Evolutionary conservation across 108 stramenopile species (phyloP), one percentile per base, ranked within the genome.

Genomic region (Hondaea fermentalgiana): DNA sequence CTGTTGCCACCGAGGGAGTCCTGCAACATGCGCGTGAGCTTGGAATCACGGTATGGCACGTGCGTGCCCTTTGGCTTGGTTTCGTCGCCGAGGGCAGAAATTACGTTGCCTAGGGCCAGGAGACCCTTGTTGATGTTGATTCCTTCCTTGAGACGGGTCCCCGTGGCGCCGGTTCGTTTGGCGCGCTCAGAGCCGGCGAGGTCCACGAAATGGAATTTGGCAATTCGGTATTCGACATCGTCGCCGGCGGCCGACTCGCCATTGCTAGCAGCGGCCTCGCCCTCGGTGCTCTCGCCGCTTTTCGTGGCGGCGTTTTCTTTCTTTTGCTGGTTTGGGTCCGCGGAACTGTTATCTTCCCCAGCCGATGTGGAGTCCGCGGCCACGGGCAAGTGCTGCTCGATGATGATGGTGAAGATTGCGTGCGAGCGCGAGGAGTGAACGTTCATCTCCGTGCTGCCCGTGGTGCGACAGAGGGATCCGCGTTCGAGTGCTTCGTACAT

Each of bases 21-120:
- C 88, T 93, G 87, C 44, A 94, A 89, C 91, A 94, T 89, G 43
- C 93, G 91, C 19, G 93, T 94, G 25, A 94, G 92, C 88, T 94
- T 94, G n/a, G 91, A 92, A 72, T 94, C 93, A 16, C 93, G 89
- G 92, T 93, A 94, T 4, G 93, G 93, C 2, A 94, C 93, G 87
- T 92, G 92, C 53, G 76, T 44, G 43, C 44, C 88, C 5, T 90
- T 44, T 5, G 51, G 42, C 28, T 90, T 91, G 35, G 60, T 44
- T 44, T 98, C 97, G 89, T 98, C 97, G 2, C 96, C 98, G 49
- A 99, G 95, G 8, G 98, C 97, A 91, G 97, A 97, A 72, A 99
- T 99, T 4, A 99, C 98, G 90, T 98, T 99, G 59, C 98, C 98
- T 17, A 99, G 93, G 5, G 97, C 97, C 49, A 99, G 92, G 2